phyloP scores from a whole-genome alignment of 352 stramenopile species.

The Phytophthora pistaciae region DNA sequence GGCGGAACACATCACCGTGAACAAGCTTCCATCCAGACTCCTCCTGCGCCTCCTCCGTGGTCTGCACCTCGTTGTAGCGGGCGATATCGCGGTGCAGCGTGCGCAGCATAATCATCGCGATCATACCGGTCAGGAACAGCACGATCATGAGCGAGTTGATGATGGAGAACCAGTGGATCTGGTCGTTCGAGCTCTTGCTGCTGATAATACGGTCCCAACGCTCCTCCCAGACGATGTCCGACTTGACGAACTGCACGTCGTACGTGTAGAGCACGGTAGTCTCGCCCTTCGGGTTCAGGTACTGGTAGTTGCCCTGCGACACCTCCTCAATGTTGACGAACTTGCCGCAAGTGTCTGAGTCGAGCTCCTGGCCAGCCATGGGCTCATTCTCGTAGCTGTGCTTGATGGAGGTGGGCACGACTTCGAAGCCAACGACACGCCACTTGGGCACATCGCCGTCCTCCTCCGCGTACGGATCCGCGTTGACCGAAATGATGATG shows the following conservation, averaged over 20 bases:
- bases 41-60: constrained; percentile 95
- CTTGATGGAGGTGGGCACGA: constrained; percentile 95
- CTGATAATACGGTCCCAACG: constrained; percentile 99
- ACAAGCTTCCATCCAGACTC: constrained; percentile 98
- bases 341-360: constrained; percentile 88
- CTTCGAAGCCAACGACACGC: constrained; percentile 97
- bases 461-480: constrained; percentile 82
- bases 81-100: constrained; percentile 99
- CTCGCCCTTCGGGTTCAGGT: constrained; percentile 69
- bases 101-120: constrained; percentile 99
- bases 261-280: constrained; percentile 99
- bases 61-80: constrained; percentile 97
- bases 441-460: constrained; percentile 65
- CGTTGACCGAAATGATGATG: constrained; percentile 94
- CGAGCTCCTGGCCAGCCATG: constrained; percentile 80
- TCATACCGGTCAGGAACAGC: constrained; percentile 99
- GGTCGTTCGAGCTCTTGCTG: constrained; percentile 95
- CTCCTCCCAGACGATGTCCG: constrained; percentile 96
- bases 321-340: constrained; percentile 90
- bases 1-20: constrained; percentile 98
- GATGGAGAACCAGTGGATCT: constrained; percentile 99
- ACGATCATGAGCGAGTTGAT: constrained; percentile 99
- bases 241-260: constrained; percentile 97
- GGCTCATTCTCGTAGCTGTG: constrained; percentile 92
- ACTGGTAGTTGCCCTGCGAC: constrained; percentile 86